Evolutionary conservation across 2,329 filamentous ascomycete species (phyloP).

Genomic region (Chaetomium strumarium): DNA sequence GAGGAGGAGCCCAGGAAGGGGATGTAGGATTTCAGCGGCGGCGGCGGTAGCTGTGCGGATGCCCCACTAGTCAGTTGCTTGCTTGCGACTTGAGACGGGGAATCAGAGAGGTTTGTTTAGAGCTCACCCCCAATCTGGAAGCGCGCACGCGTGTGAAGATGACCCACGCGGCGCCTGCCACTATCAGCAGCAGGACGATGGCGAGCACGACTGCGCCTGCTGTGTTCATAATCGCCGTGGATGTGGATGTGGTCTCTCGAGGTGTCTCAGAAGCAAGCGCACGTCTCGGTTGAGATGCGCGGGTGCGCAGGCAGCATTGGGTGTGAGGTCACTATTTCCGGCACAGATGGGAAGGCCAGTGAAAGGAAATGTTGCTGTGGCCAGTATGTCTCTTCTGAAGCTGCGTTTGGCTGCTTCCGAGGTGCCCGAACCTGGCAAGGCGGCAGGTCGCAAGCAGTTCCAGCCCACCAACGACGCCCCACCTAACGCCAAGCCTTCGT

Average conservation of each 20-base stretch:
- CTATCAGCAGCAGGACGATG: slow-evolving; percentile 55
- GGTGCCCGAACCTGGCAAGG: neutral
- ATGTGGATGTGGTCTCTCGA: slow-evolving; percentile 17
- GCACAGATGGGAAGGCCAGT: too few relatives aligned
- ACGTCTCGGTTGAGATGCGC: slow-evolving; percentile 2
- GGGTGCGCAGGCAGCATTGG: neutral
- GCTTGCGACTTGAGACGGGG: neutral
- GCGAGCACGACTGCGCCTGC: slow-evolving; percentile 68
- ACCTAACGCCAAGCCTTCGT: neutral
- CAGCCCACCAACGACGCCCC: neutral
- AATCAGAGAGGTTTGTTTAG: neutral
- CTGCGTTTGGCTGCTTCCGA: slow-evolving; percentile 3
- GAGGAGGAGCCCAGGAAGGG: slow-evolving; percentile 59
- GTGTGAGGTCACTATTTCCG: neutral
- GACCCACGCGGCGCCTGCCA: slow-evolving; percentile 58
- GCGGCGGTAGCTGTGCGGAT: slow-evolving; percentile 56
- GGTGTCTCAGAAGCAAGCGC: neutral
- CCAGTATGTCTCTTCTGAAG: neutral
- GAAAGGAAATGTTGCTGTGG: neutral
- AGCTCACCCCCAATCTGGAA: slow-evolving; percentile 61
- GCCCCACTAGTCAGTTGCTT: slow-evolving; percentile 17
- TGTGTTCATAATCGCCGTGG: slow-evolving; percentile 44
- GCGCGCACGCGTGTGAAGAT: slow-evolving; percentile 68
- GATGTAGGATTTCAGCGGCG: slow-evolving; percentile 61
- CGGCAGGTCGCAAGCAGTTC: neutral